Conservation (phyloP, 768 basidiomycete species). For the Calocera viscosa region DNA sequence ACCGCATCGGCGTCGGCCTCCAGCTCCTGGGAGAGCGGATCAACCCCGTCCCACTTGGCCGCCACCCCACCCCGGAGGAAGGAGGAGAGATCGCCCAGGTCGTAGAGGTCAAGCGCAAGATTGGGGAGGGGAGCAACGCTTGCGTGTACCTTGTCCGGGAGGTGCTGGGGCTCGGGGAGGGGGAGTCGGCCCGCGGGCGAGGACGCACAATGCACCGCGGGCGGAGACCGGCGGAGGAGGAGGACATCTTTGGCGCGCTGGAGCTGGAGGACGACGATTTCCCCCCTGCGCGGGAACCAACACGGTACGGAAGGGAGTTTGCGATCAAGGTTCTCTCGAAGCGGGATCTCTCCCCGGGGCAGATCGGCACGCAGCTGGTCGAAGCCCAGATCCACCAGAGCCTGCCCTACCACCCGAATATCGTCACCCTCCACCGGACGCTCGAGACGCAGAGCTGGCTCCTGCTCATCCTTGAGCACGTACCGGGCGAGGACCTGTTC, state of each 20-base stretch:
- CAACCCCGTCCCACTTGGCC: constrained; percentile 37
- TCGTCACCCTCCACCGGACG: constrained; percentile 88
- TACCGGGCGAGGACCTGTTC: constrained; percentile 93
- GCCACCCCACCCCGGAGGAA: constrained; percentile 19
- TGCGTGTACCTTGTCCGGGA: constrained; percentile 87
- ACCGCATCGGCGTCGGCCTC: constrained; percentile 57
- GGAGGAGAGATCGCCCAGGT: constrained; percentile 37
- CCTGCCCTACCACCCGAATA: constrained; percentile 76
- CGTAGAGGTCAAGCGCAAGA: constrained; percentile 51
- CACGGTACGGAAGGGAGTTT: constrained; percentile 60
- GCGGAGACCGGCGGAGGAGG: neutral
- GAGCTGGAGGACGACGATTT: constrained; percentile 30
- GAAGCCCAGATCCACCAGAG: constrained; percentile 96
- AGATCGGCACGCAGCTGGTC: constrained; percentile 75
- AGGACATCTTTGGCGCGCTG: constrained; percentile 2
- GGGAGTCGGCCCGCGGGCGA: neutral
- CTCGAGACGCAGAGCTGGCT: constrained; percentile 85
- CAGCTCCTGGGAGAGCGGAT: constrained; percentile 55
- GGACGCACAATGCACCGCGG: constrained; percentile 12
- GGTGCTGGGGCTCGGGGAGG: constrained; percentile 33
- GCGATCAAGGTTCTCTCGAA: constrained; percentile 97
- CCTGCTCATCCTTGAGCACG: constrained; percentile 86
- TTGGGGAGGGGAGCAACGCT: constrained; percentile 85
- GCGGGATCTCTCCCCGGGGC: constrained; percentile 79
- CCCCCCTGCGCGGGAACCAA: constrained; percentile 35